phyloP scores from a whole-genome alignment of 257 asterid genomes.

The Eucommia ulmoides region DNA sequence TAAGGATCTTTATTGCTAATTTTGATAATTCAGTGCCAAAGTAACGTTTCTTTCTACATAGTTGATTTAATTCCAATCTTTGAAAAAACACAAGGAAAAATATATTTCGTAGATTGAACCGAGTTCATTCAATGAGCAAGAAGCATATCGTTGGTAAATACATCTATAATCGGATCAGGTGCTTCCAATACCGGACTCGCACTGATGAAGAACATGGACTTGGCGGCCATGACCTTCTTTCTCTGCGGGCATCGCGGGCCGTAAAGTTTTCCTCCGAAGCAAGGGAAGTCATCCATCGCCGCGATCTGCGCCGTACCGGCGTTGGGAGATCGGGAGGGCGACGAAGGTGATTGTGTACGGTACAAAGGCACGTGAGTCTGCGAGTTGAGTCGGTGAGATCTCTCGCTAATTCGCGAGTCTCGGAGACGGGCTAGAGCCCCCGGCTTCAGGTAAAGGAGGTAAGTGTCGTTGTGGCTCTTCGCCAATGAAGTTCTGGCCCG shows the following conservation, averaged over 20 bases:
- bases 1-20: too few species aligned
- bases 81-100: too few species aligned
- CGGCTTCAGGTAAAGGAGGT: constrained; percentile 23
- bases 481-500: constrained; percentile 8
- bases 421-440: constrained; percentile 21
- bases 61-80: too few species aligned
- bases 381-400: constrained; percentile 7
- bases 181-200: not conserved
- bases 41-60: too few species aligned
- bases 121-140: constrained; percentile 15
- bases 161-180: constrained; percentile 8
- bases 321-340: constrained; percentile 8
- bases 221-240: constrained; percentile 18
- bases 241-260: constrained; percentile 22
- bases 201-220: constrained; percentile 3
- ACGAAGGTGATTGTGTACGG: constrained; percentile 2
- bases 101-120: not conserved
- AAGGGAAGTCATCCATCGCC: not conserved
- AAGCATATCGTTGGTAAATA: constrained; percentile 11
- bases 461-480: not conserved
- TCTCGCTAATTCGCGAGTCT: constrained; percentile 19
- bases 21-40: too few species aligned
- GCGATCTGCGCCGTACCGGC: not conserved
- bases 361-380: constrained; percentile 10
- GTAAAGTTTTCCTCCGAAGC: constrained; percentile 12